These are phyloP conservation scores for Fusarium tuaranense DNA, from an alignment of 2,329 filamentous ascomycete genomes.

Conservation along the genomic window DNA sequence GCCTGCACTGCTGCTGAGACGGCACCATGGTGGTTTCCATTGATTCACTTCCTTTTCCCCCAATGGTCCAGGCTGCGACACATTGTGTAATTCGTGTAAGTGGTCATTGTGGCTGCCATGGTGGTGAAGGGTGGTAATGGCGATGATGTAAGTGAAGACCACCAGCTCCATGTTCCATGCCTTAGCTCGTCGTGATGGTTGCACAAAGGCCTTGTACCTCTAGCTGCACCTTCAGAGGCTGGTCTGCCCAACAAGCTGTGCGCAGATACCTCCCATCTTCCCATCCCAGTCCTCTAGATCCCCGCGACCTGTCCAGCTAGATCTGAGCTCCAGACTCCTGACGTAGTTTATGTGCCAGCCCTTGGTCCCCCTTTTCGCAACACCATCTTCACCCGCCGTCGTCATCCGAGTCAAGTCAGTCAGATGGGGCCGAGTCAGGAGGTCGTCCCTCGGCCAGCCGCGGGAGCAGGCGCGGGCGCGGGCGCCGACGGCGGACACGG, in stretches of 20 bases:
- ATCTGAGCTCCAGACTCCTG: conserved; percentile 40
- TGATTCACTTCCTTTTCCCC: conserved; percentile 18
- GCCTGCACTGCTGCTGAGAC: neutral
- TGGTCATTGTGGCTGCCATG: conserved; percentile 28
- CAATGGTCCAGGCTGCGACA: conserved; percentile 10
- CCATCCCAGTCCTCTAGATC: conserved; percentile 29
- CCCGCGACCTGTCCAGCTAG: conserved; percentile 21
- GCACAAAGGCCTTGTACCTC: conserved; percentile 32
- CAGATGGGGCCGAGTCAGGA: conserved; percentile 45
- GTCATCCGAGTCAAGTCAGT: conserved; percentile 47
- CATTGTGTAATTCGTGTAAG: conserved; percentile 24
- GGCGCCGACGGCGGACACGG: conserved; percentile 8
- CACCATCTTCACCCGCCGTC: conserved; percentile 35
- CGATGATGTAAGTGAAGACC: conserved; percentile 40
- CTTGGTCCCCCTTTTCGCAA: conserved; percentile 26
- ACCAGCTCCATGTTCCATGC: conserved; percentile 33
- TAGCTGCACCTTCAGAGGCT: neutral
- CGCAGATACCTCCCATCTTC: conserved; percentile 24
- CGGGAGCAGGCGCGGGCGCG: conserved; percentile 13
- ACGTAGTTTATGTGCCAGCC: conserved; percentile 23
- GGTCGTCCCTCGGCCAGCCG: conserved; percentile 38
- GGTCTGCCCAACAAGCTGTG: conserved; percentile 10
- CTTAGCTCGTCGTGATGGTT: conserved; percentile 36
- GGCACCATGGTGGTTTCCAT: neutral
- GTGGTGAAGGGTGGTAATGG: conserved; percentile 16